Evolutionary conservation across 805 yeast genomes (phyloP).

Genomic region (Metschnikowia santaceciliae): DNA sequence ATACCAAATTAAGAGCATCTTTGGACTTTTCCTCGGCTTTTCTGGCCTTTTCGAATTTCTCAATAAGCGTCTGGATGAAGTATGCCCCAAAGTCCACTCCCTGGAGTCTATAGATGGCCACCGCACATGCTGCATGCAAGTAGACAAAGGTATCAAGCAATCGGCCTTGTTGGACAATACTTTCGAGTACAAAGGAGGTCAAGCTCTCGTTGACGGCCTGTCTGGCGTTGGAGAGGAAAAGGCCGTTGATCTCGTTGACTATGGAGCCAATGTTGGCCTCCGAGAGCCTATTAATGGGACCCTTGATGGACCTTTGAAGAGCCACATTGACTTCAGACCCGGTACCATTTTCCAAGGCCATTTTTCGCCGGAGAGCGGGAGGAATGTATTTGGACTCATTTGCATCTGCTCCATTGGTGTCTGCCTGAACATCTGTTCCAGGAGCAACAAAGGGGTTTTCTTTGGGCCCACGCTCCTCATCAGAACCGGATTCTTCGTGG

Average conservation of each 20-base stretch:
- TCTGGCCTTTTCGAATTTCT: constrained; percentile 50
- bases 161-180: constrained; percentile 58
- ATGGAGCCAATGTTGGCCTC: constrained; percentile 77
- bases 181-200: constrained; percentile 58
- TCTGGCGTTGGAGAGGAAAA: constrained; percentile 67
- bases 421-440: constrained; percentile 10
- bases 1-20: constrained; percentile 62
- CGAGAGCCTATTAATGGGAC: constrained; percentile 82
- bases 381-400: constrained; percentile 58
- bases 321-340: constrained; percentile 38
- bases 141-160: constrained; percentile 75
- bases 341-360: constrained; percentile 37
- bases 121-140: constrained; percentile 72
- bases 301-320: constrained; percentile 65
- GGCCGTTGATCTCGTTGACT: constrained; percentile 59
- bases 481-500: constrained; percentile 11
- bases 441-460: constrained; percentile 48
- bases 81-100: constrained; percentile 91
- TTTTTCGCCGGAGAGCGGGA: constrained; percentile 70
- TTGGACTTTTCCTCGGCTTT: constrained; percentile 30
- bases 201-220: constrained; percentile 73
- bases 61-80: constrained; percentile 77
- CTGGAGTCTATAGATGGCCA: constrained; percentile 69
- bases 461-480: constrained; percentile 26
- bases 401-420: not conserved